These are phyloP conservation scores for Hanseniaspora gamundiae DNA, from an alignment of 1,139 yeast species.

Conservation along the genomic window DNA sequence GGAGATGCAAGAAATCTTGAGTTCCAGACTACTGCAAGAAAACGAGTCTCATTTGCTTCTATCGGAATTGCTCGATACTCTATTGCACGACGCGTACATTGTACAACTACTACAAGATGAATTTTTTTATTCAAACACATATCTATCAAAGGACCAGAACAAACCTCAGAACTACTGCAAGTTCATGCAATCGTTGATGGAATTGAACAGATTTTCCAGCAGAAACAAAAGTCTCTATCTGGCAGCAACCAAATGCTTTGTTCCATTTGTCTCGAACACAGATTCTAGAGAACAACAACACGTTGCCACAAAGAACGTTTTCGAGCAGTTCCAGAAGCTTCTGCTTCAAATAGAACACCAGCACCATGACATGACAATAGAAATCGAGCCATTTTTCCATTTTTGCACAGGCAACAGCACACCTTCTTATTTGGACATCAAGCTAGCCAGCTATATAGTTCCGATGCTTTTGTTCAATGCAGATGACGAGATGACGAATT, in stretches of 20 bases:
- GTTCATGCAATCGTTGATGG: background rate
- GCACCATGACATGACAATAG: background rate
- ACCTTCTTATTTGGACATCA: background rate
- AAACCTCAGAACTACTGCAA: background rate
- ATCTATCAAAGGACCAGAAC: background rate
- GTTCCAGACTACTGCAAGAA: background rate
- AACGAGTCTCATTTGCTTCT: background rate
- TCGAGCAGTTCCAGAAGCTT: background rate
- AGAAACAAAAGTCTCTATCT: background rate
- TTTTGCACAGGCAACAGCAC: no score
- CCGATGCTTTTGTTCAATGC: background rate
- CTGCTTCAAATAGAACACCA: background rate
- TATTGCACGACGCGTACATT: background rate
- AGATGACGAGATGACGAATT: background rate
- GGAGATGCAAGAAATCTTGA: background rate
- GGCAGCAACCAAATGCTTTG: background rate
- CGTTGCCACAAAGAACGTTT: background rate
- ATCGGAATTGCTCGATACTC: background rate
- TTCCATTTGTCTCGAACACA: background rate
- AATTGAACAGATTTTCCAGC: background rate
- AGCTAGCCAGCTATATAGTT: background rate
- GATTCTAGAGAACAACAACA: background rate
- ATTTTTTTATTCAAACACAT: background rate
- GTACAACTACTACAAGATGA: background rate
- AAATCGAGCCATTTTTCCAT: background rate